Conservation (phyloP, 805 yeast genomes). For the Lachancea cidri region DNA sequence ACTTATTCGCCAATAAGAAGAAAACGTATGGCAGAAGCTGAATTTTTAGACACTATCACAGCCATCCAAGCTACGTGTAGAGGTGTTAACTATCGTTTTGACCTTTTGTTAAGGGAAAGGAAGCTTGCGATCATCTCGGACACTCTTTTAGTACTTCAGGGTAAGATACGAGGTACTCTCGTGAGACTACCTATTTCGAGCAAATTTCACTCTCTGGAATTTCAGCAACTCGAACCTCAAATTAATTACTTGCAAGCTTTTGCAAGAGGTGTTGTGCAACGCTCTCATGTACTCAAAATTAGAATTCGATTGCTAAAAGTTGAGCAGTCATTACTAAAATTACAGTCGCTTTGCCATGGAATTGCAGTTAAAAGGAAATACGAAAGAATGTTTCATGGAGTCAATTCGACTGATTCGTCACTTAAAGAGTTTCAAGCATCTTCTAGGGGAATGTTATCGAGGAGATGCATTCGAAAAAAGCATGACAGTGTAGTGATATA, state of each 20-base stretch:
- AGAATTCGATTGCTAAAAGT: conserved; percentile 24
- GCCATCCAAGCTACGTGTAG: conserved; percentile 64
- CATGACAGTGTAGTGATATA: background rate
- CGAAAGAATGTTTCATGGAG: background rate
- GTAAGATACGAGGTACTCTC: conserved; percentile 48
- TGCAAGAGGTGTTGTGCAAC: conserved; percentile 41
- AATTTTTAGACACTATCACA: conserved; percentile 34
- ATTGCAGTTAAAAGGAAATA: conserved; percentile 26
- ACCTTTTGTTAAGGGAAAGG: conserved; percentile 55
- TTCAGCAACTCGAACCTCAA: background rate
- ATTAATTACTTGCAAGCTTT: conserved; percentile 45
- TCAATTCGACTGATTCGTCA: background rate
- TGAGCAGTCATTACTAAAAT: conserved; percentile 21
- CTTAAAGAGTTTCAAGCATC: conserved; percentile 4
- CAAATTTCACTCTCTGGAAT: background rate
- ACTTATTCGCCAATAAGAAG: conserved; percentile 29
- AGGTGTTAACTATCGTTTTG: conserved; percentile 63
- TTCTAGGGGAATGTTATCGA: conserved; percentile 1
- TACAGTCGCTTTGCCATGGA: conserved; percentile 41
- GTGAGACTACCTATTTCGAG: conserved; percentile 15
- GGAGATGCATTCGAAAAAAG: background rate
- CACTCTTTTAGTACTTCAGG: conserved; percentile 45
- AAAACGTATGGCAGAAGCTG: conserved; percentile 27
- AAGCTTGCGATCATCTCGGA: conserved; percentile 54
- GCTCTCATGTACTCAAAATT: conserved; percentile 24